phyloP scores from a whole-genome alignment of 106 monocot genomes.

The Triglochin maritima region DNA sequence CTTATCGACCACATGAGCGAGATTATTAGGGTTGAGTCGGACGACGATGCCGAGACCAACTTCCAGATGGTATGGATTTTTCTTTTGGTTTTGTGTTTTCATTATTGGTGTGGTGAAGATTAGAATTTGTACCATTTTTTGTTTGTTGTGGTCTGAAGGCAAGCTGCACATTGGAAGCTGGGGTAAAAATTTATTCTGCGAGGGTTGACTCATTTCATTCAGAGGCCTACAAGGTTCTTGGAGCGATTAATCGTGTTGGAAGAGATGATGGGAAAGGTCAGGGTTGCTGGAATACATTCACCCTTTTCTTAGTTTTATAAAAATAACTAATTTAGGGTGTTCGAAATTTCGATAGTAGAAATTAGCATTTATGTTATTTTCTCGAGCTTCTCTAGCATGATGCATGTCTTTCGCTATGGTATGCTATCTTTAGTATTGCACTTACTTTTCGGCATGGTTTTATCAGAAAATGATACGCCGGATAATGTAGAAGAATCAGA shows the following conservation, averaged over 20 bases:
- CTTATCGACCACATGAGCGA: constrained; percentile 94
- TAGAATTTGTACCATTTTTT: background rate
- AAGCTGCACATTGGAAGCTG: constrained; percentile 95
- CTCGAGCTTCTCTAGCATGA: background rate
- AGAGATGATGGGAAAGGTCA: constrained; percentile 59
- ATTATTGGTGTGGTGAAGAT: background rate
- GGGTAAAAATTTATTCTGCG: constrained; percentile 92
- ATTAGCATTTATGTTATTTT: no score
- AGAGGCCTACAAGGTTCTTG: constrained; percentile 94
- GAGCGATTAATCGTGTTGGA: constrained; percentile 85
- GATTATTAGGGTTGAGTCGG: constrained; percentile 46
- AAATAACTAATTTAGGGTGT: background rate
- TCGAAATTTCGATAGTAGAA: background rate
- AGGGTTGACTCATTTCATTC: constrained; percentile 96
- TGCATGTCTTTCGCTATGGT: background rate
- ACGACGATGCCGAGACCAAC: constrained; percentile 82
- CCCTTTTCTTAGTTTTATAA: background rate
- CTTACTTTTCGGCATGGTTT: no score
- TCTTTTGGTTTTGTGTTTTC: background rate
- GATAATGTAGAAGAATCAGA: constrained; percentile 4
- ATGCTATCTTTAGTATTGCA: background rate
- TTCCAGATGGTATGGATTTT: constrained; percentile 66
- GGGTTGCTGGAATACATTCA: background rate
- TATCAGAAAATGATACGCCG: background rate
- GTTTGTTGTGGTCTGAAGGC: constrained; percentile 33